A percentile compares a stretch with the other conserved stretches of the same genome.
Conservation (phyloP, 2,329 filamentous ascomycete genomes). For the Daldinia sp. region DNA sequence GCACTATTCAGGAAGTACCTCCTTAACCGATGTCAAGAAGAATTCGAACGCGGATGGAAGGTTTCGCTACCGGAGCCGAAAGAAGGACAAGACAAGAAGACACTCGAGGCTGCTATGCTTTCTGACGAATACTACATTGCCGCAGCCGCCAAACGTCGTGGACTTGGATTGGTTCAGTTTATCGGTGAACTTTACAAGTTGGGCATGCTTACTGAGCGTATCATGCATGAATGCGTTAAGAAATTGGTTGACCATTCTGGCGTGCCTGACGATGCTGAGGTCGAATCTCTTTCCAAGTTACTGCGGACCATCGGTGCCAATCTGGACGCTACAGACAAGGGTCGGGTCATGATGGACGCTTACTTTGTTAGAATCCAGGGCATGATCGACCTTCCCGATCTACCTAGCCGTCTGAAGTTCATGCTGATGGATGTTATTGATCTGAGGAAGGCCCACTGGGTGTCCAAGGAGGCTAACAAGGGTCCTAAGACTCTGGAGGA, state of each 20-base stretch:
- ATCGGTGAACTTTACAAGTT: constrained; percentile 99
- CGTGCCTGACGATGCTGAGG: constrained; percentile 92
- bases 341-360: constrained; percentile 85
- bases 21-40: constrained; percentile 97
- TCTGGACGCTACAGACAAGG: constrained; percentile 86
- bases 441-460: constrained; percentile 81
- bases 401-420: constrained; percentile 90
- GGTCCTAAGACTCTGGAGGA: constrained; percentile 97
- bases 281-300: constrained; percentile 94
- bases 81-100: constrained; percentile 73
- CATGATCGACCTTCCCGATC: constrained; percentile 82
- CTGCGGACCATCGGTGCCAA: constrained; percentile 91
- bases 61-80: constrained; percentile 81
- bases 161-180: constrained; percentile 97
- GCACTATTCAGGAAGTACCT: constrained; percentile 98
- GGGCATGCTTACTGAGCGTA: constrained; percentile 97
- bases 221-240: constrained; percentile 99
- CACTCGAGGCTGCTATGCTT: constrained; percentile 81
- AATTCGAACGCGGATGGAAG: constrained; percentile 99
- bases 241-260: constrained; percentile 97
- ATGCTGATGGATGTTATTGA: constrained; percentile 97
- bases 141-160: constrained; percentile 93
- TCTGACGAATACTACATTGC: constrained; percentile 97
- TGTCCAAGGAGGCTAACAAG: constrained; percentile 89
- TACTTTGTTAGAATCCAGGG: constrained; percentile 92